Base-by-base conservation (phyloP, 495 filamentous ascomycete species). In the Penicillium canescens region DNA sequence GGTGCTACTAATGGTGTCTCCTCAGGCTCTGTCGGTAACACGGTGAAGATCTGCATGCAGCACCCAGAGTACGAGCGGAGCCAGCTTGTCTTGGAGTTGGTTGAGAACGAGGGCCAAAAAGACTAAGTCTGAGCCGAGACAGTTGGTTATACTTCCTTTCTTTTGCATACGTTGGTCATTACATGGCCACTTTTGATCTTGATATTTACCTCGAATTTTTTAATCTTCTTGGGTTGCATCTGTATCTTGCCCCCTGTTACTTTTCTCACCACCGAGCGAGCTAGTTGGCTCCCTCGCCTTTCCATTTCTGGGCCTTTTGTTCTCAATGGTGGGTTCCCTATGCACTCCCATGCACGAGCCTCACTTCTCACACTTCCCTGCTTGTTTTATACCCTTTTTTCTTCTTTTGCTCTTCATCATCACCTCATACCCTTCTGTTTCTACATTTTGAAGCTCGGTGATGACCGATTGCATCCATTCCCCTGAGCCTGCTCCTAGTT, bases 11-110 rank as follows among this genome's bases (percentile, higher is more conserved):
- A 77, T 56, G 74, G 74, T 5, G 50, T 49, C 4, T 59, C 64
- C 3, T 38, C 60, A 6, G 64, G 57, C 1, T 50, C 37, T 21
- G 50, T 33, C 2, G 67, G 69, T 12, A 72, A 85, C 52, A 96
- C 86, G 2, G 85, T 98, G 48, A 98, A 98, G 80, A 82, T 98
- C 37, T 89, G 87, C 56, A 93, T 98, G 90, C 90, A 91, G 61
- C 93, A 98, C 72, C 94, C 94, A 1, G 89, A 95, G 70, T 75
- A 86, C 52, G 78, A 89, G 42, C 81, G 87, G 20, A 85, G 81
- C 54, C 91, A 96, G 74, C 82, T 98, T 56, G 86, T 98, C 48
- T 71, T 98, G 56, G 95, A 98, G 71, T 79, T 98, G 81, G 69
- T 96, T 61, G 79, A 97, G 56, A 98, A 98, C 69, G 91, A 96